Percentiles rank a stretch among this genome's conserved stretches.
Conservation (phyloP, 495 filamentous ascomycete species). For the Daldinia vernicosa region DNA sequence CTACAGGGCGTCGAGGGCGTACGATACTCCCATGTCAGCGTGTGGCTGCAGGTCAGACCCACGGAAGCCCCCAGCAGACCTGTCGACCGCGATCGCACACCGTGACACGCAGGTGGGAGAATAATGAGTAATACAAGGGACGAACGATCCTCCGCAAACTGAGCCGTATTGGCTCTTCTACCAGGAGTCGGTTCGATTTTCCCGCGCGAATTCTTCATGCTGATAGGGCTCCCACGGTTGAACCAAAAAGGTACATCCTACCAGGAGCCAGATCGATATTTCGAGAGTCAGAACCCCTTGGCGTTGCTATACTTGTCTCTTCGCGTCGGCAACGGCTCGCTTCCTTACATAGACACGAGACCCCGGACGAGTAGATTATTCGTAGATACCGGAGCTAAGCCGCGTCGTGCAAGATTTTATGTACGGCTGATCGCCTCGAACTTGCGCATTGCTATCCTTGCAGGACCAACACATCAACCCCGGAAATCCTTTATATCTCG, state of each 20-base stretch:
- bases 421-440: constrained; percentile 21
- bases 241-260: constrained; percentile 22
- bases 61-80: constrained; percentile 8
- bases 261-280: constrained; percentile 22
- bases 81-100: constrained; percentile 19
- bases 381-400: constrained; percentile 23
- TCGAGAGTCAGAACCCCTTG: constrained; percentile 17
- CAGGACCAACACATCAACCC: constrained; percentile 9
- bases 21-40: constrained; percentile 27
- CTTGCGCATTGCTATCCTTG: constrained; percentile 18
- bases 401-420: constrained; percentile 14
- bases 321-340: not conserved
- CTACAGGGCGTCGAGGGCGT: constrained; percentile 40
- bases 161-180: constrained; percentile 10
- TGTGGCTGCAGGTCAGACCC: constrained; percentile 20
- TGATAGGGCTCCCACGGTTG: constrained; percentile 6
- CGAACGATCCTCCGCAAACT: constrained; percentile 29
- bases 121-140: constrained; percentile 12
- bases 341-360: constrained; percentile 12
- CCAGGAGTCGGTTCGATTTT: constrained; percentile 32
- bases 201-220: constrained; percentile 28
- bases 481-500: constrained; percentile 30
- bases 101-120: constrained; percentile 16
- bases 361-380: constrained; percentile 8
- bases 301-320: constrained; percentile 33